Evolutionary conservation across 169 alveolate species (phyloP).

Genomic region (Plasmodium ovale): DNA sequence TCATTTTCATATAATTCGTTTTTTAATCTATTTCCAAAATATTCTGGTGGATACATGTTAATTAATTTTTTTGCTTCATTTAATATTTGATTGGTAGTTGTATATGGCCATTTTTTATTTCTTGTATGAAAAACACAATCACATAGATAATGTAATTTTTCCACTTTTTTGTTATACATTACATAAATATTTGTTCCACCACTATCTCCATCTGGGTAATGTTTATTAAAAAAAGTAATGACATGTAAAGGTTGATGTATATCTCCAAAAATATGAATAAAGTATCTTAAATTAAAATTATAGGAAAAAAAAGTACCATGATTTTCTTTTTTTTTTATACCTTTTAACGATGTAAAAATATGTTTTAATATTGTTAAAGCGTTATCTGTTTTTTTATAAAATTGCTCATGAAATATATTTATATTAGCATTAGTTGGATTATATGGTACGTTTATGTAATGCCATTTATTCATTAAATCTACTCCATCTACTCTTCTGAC

Average conservation of each 20-base stretch:
- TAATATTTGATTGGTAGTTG: not conserved
- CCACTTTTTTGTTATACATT: constrained; percentile 21
- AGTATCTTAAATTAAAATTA: constrained; percentile 80
- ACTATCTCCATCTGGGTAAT: constrained; percentile 86
- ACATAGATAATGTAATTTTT: constrained; percentile 63
- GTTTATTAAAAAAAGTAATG: constrained; percentile 68
- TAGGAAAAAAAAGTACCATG: constrained; percentile 62
- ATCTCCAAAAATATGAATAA: constrained; percentile 90
- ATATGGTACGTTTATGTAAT: constrained; percentile 37
- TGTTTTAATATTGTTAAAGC: constrained; percentile 37
- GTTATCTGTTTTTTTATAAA: constrained; percentile 29
- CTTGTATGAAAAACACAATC: constrained; percentile 48
- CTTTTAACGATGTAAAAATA: constrained; percentile 25
- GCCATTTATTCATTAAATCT: constrained; percentile 66
- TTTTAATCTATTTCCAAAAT: constrained; percentile 51
- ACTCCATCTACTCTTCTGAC: constrained; percentile 41
- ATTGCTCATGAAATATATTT: constrained; percentile 12
- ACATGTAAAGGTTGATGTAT: constrained; percentile 89
- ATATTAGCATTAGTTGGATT: constrained; percentile 26
- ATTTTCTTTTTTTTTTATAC: constrained; percentile 38
- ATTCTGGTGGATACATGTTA: constrained; percentile 47
- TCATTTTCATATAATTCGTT: constrained; percentile 6
- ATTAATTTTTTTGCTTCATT: constrained; percentile 27
- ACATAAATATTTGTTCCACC: constrained; percentile 82
- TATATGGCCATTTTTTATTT: constrained; percentile 38